Conservation (phyloP, 2,329 filamentous ascomycete species). For the Fusarium sarcochroum region DNA sequence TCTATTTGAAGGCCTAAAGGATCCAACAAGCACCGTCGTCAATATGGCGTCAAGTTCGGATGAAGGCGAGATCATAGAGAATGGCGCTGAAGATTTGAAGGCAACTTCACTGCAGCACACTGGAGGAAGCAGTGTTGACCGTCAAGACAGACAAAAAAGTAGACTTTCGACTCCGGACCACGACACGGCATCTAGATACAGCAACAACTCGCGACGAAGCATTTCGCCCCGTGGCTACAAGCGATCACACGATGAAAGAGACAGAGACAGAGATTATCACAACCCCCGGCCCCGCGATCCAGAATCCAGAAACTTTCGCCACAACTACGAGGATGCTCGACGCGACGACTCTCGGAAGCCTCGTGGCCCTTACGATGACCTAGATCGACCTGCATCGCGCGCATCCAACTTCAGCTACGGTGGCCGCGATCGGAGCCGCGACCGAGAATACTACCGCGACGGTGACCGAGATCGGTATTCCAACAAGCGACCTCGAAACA, state of each 20-base stretch:
- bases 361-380: conserved; percentile 68
- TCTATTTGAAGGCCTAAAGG: conserved; percentile 34
- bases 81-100: conserved; percentile 76
- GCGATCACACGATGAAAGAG: conserved; percentile 74
- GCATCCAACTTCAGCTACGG: conserved; percentile 62
- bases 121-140: conserved; percentile 91
- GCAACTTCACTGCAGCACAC: conserved; percentile 86
- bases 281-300: conserved; percentile 63
- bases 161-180: conserved; percentile 71
- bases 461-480: conserved; percentile 61
- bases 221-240: conserved; percentile 77
- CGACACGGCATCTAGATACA: conserved; percentile 61
- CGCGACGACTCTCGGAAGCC: conserved; percentile 63
- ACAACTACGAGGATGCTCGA: conserved; percentile 72
- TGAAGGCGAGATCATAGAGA: conserved; percentile 89
- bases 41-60: conserved; percentile 74
- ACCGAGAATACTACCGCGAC: conserved; percentile 57
- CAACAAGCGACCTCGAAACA: conserved; percentile 70
- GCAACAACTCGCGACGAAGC: conserved; percentile 61
- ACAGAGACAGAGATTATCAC: conserved; percentile 55
- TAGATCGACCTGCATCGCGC: conserved; percentile 65
- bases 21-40: conserved; percentile 44
- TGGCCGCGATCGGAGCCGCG: conserved; percentile 59
- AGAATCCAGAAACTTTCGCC: conserved; percentile 73
- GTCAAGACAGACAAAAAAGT: conserved; percentile 83